These are phyloP conservation scores for Lactifluus hygrophoroides DNA, from an alignment of 768 basidiomycete species.

Conservation along the genomic window DNA sequence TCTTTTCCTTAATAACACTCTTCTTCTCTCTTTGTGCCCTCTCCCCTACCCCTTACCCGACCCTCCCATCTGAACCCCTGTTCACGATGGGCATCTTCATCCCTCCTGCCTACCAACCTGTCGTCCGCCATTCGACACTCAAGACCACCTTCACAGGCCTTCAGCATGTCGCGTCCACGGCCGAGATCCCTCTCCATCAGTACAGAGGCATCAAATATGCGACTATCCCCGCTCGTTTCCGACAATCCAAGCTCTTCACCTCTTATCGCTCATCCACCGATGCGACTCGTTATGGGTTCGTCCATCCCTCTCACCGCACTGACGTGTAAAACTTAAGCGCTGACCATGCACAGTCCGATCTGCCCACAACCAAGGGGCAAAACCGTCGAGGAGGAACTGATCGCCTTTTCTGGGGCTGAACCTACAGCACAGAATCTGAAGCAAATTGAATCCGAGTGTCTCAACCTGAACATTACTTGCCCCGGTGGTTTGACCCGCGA, in stretches of 20 bases:
- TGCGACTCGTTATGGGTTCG: slow-evolving; percentile 60
- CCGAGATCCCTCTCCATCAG: slow-evolving; percentile 51
- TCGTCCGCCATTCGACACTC: slow-evolving; percentile 46
- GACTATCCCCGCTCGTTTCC: slow-evolving; percentile 61
- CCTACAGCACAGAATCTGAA: slow-evolving; percentile 46
- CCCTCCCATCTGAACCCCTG: not conserved
- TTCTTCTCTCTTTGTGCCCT: not conserved
- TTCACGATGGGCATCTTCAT: slow-evolving; percentile 10
- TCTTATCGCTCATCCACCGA: slow-evolving; percentile 51
- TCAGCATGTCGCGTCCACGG: slow-evolving; percentile 50
- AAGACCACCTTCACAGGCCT: slow-evolving; percentile 59
- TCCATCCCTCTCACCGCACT: not conserved
- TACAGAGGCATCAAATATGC: slow-evolving; percentile 77
- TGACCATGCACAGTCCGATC: slow-evolving; percentile 44
- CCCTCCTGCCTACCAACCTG: slow-evolving; percentile 21
- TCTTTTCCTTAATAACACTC: not conserved
- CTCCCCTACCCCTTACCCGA: not conserved
- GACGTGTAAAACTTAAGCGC: not conserved
- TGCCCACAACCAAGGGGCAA: slow-evolving; percentile 54
- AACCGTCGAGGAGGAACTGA: slow-evolving; percentile 50
- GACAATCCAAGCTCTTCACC: slow-evolving; percentile 56
- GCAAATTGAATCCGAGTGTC: slow-evolving; percentile 71
- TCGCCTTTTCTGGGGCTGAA: slow-evolving; percentile 46
- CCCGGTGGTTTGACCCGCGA: slow-evolving; percentile 46
- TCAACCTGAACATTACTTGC: slow-evolving; percentile 74